Percentiles rank a stretch among this genome's conserved stretches.
Evolutionary conservation across 176 grass and related monocot genomes (phyloP).

Genomic region (Cymbopogon citratus): DNA sequence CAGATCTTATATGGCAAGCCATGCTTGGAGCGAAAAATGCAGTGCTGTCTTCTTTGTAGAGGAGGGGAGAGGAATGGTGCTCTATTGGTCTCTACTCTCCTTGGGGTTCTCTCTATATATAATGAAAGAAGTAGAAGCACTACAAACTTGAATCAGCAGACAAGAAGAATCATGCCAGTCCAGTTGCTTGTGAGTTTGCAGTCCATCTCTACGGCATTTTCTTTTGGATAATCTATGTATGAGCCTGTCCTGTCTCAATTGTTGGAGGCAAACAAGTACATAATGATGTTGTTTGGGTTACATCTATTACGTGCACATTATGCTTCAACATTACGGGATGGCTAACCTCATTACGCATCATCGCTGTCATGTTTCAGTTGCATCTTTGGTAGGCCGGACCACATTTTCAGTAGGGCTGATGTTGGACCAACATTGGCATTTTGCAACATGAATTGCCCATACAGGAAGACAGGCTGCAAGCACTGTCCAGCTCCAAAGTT

Average conservation of each 20-base stretch:
- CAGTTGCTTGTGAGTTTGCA: background rate
- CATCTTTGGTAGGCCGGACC: background rate
- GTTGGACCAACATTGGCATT: background rate
- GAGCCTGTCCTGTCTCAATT: slow-evolving; percentile 1
- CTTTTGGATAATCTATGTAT: background rate
- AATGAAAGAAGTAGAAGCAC: slow-evolving; percentile 14
- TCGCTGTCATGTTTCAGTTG: slow-evolving; percentile 1
- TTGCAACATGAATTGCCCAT: background rate
- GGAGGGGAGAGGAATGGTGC: background rate
- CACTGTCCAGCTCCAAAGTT: background rate
- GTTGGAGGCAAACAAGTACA: background rate
- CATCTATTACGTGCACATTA: background rate
- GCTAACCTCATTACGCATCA: background rate
- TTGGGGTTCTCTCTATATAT: slow-evolving; percentile 8
- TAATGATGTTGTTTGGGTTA: background rate
- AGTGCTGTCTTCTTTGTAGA: background rate
- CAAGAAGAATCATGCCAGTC: slow-evolving; percentile 11
- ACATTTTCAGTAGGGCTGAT: background rate
- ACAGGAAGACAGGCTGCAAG: background rate
- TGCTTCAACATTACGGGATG: background rate
- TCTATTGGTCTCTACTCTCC: background rate
- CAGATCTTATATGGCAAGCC: slow-evolving; percentile 23
- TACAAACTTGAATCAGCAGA: background rate
- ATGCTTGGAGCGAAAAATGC: background rate
- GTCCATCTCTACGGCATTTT: background rate